These are phyloP conservation scores for Spiraea crenata DNA, from an alignment of 331 rosid species.

Conservation along the genomic window DNA sequence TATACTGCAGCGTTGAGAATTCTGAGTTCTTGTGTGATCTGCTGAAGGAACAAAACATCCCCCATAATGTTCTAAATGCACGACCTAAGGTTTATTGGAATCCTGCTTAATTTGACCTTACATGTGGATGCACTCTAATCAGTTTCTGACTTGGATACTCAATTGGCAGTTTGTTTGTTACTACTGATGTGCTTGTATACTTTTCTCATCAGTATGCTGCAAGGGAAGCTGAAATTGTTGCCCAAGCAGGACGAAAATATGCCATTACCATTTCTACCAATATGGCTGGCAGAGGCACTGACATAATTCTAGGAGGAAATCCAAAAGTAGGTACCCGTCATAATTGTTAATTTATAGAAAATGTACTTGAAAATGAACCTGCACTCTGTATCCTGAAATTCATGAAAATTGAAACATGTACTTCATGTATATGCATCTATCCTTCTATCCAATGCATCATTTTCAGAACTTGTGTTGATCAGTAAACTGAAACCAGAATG, in stretches of 20 bases:
- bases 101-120: slow-evolving; percentile 22
- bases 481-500: slow-evolving; percentile 14
- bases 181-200: background rate
- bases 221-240: slow-evolving; percentile 92
- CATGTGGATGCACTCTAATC: slow-evolving; percentile 18
- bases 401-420: slow-evolving; percentile 10
- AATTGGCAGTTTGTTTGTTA: slow-evolving; percentile 2
- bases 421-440: slow-evolving; percentile 25
- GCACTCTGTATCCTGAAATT: background rate
- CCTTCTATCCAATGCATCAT: slow-evolving; percentile 14
- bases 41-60: slow-evolving; percentile 69
- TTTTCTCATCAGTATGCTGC: slow-evolving; percentile 72
- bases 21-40: slow-evolving; percentile 87
- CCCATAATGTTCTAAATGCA: slow-evolving; percentile 93
- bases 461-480: slow-evolving; percentile 25
- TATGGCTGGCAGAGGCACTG: slow-evolving; percentile 99
- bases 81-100: slow-evolving; percentile 77
- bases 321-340: slow-evolving; percentile 67
- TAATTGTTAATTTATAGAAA: slow-evolving; percentile 24
- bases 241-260: slow-evolving; percentile 91
- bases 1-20: slow-evolving; percentile 76
- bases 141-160: background rate
- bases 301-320: slow-evolving; percentile 98
- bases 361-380: slow-evolving; percentile 17
- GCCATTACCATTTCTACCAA: slow-evolving; percentile 97